Conservation (phyloP, 495 filamentous ascomycete species). For the Copromyces sp. region DNA sequence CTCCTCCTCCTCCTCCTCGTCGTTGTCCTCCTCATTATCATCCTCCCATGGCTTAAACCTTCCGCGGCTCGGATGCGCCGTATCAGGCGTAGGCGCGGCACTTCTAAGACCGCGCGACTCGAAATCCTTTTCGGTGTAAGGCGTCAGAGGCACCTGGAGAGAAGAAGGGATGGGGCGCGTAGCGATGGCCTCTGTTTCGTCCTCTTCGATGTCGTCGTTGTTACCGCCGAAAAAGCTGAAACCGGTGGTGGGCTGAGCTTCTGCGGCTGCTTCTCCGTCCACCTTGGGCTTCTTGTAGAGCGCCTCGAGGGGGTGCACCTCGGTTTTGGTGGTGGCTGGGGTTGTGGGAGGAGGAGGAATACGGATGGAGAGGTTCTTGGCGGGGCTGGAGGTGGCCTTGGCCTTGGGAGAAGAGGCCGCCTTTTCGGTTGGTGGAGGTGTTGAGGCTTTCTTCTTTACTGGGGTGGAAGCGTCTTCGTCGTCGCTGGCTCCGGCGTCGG, state of each 20-base stretch:
- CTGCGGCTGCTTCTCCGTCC: slow-evolving; percentile 17
- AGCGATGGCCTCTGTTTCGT: slow-evolving; percentile 33
- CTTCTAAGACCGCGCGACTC: slow-evolving; percentile 63
- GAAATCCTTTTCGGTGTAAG: slow-evolving; percentile 68
- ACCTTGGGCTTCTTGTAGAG: slow-evolving; percentile 66
- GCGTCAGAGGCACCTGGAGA: slow-evolving; percentile 56
- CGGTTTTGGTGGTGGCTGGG: slow-evolving; percentile 36
- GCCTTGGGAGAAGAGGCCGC: slow-evolving; percentile 4
- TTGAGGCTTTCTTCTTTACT: neutral
- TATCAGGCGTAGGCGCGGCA: slow-evolving; percentile 91
- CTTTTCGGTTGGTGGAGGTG: slow-evolving; percentile 12
- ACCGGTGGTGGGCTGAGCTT: neutral
- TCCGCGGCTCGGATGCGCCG: slow-evolving; percentile 53
- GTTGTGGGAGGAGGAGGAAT: slow-evolving; percentile 35
- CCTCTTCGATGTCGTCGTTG: slow-evolving; percentile 37
- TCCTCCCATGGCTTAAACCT: slow-evolving; percentile 42
- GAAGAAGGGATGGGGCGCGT: neutral
- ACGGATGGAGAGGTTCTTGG: slow-evolving; percentile 38
- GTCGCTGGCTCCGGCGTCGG: neutral
- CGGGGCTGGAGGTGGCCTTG: slow-evolving; percentile 31
- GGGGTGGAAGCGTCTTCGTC: neutral
- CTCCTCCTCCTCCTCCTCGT: slow-evolving; percentile 28
- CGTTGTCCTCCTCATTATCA: slow-evolving; percentile 28
- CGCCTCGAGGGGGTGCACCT: slow-evolving; percentile 78
- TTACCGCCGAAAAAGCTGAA: slow-evolving; percentile 43